These are phyloP conservation scores for Chaetomium cochliodes DNA, from an alignment of 495 filamentous ascomycete species.

Conservation along the genomic window DNA sequence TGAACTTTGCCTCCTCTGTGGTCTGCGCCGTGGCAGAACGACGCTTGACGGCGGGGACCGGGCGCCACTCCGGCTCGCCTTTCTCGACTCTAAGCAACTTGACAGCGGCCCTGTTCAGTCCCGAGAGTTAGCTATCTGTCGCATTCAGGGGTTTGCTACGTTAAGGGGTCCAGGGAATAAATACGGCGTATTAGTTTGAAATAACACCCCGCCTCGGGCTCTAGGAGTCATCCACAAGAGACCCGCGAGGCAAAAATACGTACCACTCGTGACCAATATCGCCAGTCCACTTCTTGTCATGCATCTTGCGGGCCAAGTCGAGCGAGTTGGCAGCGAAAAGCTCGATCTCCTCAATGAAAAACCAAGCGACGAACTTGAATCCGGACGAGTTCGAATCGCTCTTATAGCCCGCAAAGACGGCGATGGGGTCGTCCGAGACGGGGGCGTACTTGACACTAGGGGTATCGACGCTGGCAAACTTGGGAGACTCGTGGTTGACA, in stretches of 20 bases:
- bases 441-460: slow-evolving; percentile 10
- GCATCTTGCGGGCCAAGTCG: slow-evolving; percentile 9
- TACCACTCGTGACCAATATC: slow-evolving; percentile 10
- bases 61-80: neutral
- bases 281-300: neutral
- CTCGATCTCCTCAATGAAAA: slow-evolving; percentile 14
- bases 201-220: too few species aligned
- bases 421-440: neutral
- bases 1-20: neutral
- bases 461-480: neutral
- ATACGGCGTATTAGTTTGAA: neutral
- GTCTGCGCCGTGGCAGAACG: neutral
- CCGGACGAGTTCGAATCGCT: neutral
- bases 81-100: neutral
- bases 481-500: neutral
- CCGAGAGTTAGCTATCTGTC: neutral
- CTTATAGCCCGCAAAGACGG: neutral
- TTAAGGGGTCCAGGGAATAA: neutral
- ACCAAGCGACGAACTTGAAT: slow-evolving; percentile 16
- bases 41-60: neutral
- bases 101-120: neutral
- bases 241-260: neutral
- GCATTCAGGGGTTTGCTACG: neutral
- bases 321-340: slow-evolving; percentile 12
- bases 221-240: neutral